Percentiles rank a stretch among this genome's conserved stretches.
Evolutionary conservation across 176 grass and related monocot species (phyloP).

Genomic region (Bolboschoenus planiculmis): DNA sequence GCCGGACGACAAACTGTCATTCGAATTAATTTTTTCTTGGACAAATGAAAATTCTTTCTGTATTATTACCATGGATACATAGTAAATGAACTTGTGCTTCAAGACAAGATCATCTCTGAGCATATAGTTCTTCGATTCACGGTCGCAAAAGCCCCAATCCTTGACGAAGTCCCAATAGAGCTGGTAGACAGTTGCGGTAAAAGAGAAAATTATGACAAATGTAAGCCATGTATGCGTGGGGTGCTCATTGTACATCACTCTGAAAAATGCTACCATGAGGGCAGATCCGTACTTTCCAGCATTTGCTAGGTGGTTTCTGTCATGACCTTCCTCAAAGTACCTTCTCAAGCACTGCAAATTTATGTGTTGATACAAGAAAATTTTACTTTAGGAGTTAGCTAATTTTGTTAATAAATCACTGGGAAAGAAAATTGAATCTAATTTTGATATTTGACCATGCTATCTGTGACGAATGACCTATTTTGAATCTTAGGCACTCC

Average conservation of each 20-base stretch:
- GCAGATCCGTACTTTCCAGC: constrained; percentile 44
- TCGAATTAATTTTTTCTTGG: too few relatives aligned
- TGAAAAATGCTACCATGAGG: constrained; percentile 31
- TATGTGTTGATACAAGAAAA: not conserved
- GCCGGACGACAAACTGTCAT: not conserved
- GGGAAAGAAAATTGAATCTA: too few relatives aligned
- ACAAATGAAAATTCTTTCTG: not conserved
- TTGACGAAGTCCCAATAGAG: constrained; percentile 51
- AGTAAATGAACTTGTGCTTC: constrained; percentile 33
- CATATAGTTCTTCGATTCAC: constrained; percentile 17
- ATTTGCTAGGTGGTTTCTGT: constrained; percentile 30
- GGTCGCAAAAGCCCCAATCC: constrained; percentile 36
- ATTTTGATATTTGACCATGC: not conserved
- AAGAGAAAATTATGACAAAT: constrained; percentile 12
- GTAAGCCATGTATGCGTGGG: not conserved
- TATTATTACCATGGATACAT: constrained; percentile 33
- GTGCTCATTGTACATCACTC: constrained; percentile 25
- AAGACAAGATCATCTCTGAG: constrained; percentile 45
- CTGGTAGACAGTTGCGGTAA: constrained; percentile 30
- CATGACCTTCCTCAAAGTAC: constrained; percentile 31
- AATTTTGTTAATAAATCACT: not conserved
- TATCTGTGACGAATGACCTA: not conserved
- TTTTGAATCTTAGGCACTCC: not conserved
- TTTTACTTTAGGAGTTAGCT: not conserved
- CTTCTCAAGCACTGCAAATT: constrained; percentile 31